Conservation (phyloP, 2,329 filamentous ascomycete species). For the Ceratocystis eucalypticola region DNA sequence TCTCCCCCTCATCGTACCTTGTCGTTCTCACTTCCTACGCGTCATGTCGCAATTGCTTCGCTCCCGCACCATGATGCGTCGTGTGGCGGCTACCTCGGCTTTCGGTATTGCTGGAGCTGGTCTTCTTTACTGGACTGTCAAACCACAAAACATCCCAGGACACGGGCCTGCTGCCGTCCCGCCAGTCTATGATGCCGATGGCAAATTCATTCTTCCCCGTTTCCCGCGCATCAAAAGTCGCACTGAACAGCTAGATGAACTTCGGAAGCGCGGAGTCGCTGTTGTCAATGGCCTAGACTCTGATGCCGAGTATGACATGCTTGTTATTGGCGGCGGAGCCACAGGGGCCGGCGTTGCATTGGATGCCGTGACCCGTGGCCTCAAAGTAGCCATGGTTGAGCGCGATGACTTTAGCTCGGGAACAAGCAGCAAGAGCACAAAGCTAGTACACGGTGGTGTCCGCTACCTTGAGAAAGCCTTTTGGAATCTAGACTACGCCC, state of each 20-base stretch:
- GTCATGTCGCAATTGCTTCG: slow-evolving; percentile 17
- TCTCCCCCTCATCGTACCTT: background rate
- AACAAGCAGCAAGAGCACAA: slow-evolving; percentile 63
- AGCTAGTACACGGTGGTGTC: slow-evolving; percentile 64
- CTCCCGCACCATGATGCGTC: slow-evolving; percentile 27
- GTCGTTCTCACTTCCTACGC: background rate
- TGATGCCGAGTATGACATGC: slow-evolving; percentile 48
- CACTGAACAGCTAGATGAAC: slow-evolving; percentile 49
- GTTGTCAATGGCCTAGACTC: slow-evolving; percentile 16
- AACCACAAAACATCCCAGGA: slow-evolving; percentile 59
- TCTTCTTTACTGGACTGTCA: slow-evolving; percentile 42
- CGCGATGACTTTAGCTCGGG: slow-evolving; percentile 61
- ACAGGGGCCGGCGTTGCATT: slow-evolving; percentile 59
- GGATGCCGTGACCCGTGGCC: slow-evolving; percentile 55
- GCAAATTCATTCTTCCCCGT: slow-evolving; percentile 50
- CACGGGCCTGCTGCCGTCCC: slow-evolving; percentile 55
- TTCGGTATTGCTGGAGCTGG: slow-evolving; percentile 32
- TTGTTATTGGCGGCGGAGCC: slow-evolving; percentile 58
- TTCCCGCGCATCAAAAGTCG: slow-evolving; percentile 52
- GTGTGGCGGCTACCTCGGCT: slow-evolving; percentile 32
- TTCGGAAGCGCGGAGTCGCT: slow-evolving; percentile 33
- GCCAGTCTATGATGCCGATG: slow-evolving; percentile 54
- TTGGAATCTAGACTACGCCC: slow-evolving; percentile 61
- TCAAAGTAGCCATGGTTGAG: slow-evolving; percentile 59
- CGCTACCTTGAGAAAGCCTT: slow-evolving; percentile 63